phyloP scores from a whole-genome alignment of 1,139 yeast genomes.

The Hyphopichia khmerensis region DNA sequence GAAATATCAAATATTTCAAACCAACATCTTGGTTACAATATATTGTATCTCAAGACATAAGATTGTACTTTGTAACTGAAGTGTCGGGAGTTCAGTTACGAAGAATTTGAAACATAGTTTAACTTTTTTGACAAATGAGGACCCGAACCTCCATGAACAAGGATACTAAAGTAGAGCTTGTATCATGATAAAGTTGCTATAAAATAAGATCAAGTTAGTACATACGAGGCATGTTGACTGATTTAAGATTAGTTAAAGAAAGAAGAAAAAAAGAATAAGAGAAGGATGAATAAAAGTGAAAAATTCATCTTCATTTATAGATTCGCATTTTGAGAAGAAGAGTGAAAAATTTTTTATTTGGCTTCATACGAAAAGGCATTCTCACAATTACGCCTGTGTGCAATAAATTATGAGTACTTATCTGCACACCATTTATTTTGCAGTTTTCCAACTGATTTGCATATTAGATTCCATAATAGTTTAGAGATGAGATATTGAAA shows the following conservation, averaged over 20 bases:
- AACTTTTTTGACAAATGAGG: slow-evolving; percentile 45
- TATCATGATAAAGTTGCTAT: neutral
- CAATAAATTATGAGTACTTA: neutral
- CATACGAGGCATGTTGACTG: slow-evolving; percentile 59
- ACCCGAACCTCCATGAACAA: slow-evolving; percentile 62
- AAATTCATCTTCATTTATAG: slow-evolving; percentile 3
- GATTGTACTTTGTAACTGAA: slow-evolving; percentile 51
- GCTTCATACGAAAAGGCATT: neutral
- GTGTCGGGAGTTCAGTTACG: slow-evolving; percentile 86
- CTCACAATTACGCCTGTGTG: neutral
- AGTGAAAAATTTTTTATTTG: slow-evolving; percentile 1
- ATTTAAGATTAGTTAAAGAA: slow-evolving; percentile 15
- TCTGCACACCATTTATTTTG: slow-evolving; percentile 1
- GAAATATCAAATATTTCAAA: too few relatives aligned
- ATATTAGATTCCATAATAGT: neutral
- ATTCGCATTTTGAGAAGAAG: slow-evolving; percentile 2
- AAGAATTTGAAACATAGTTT: slow-evolving; percentile 19
- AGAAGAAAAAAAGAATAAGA: slow-evolving; percentile 14
- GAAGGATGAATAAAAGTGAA: slow-evolving; percentile 4
- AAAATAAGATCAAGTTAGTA: slow-evolving; percentile 12
- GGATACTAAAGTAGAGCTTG: slow-evolving; percentile 1
- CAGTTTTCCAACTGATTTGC: neutral
- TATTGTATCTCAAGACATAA: neutral
- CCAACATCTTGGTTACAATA: too few relatives aligned
- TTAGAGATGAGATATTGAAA: too few relatives aligned